Evolutionary conservation across 805 yeast genomes (phyloP).

Genomic region (Dipodascopsis uninucleata): DNA sequence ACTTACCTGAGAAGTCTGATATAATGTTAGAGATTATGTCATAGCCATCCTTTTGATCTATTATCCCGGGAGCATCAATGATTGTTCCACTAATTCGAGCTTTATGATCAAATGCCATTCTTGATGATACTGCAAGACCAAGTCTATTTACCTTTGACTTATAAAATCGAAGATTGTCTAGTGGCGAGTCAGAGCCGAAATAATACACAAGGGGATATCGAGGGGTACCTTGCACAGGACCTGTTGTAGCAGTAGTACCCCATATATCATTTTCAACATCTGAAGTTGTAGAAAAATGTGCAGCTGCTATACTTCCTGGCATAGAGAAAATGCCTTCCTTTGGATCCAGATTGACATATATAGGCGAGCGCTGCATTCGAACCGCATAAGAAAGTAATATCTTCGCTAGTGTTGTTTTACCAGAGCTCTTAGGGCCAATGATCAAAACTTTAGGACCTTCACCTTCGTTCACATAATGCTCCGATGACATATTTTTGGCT

Average conservation of each 20-base stretch:
- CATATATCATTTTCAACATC: constrained; percentile 64
- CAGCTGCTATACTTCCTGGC: constrained; percentile 78
- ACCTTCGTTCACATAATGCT: constrained; percentile 31
- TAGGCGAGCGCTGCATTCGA: constrained; percentile 62
- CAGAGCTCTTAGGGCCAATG: constrained; percentile 67
- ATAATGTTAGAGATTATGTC: constrained; percentile 53
- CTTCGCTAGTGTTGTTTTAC: constrained; percentile 74
- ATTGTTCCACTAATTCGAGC: constrained; percentile 52
- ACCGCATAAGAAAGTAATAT: constrained; percentile 71
- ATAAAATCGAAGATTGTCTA: constrained; percentile 57
- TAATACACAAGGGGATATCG: constrained; percentile 84
- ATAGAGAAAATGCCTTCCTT: constrained; percentile 61
- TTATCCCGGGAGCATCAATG: constrained; percentile 70
- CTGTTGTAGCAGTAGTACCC: constrained; percentile 75
- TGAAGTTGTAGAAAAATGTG: constrained; percentile 73
- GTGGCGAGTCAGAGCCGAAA: constrained; percentile 63
- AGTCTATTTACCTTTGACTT: constrained; percentile 48
- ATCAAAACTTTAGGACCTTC: constrained; percentile 58
- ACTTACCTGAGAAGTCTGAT: constrained; percentile 45
- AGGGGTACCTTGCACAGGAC: constrained; percentile 55
- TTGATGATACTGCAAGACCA: constrained; percentile 44
- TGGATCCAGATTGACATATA: constrained; percentile 79
- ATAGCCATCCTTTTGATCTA: constrained; percentile 46
- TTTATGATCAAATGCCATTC: constrained; percentile 50
- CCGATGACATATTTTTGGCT: background rate